Evolutionary conservation across 371 early-diverging fungal species (phyloP), one percentile per base, ranked within the genome.

Genomic region (Lichtheimia hyalospora): DNA sequence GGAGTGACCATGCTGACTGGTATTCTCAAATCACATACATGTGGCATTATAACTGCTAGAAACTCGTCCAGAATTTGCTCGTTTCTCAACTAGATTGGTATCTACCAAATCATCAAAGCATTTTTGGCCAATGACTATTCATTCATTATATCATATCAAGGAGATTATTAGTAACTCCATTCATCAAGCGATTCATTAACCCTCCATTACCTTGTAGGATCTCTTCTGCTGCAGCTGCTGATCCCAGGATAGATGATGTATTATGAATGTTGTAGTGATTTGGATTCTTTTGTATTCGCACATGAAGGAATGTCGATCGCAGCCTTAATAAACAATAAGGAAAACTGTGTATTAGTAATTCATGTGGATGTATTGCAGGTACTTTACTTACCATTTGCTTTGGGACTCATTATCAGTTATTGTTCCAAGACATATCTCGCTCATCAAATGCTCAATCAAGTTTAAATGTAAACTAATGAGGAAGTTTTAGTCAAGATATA

Each of bases 381-480:
- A 2, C 10, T 25, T 10, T 0, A 8, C 10, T 34, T 71, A 77
- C 91, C 93, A 96, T 56, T 83, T 66, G 6, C 90, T 68, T 6
- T 87, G 89, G 5, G 78, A 69, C n/a, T 66, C 54, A 2, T 79
- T 57, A 56, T 72, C 82, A 28, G 49, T 56, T 20, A 96, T 84
- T 7, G 89, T 84, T 2, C 89, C 86, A 5, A 94, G 65, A 23
- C 86, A 89, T 15, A 95, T 87, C 62, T 96, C 95, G 8, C 94
- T 86, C 73, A 90, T 88, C 42, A 97, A 58, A 68, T 90, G 87
- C 64, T 95, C 94, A 58, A 85, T 86, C 51, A 95, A 68, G 60
- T 86, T 82, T 28, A 83, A 71, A 66, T 94, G 90, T 24, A 97
- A 74, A 27, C 81, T 80, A 55, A 20, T 20, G 14, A 27, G 12